Evolutionary conservation across 164 flowering plant species (phyloP).

Genomic region (Cinnamomum micranthum): DNA sequence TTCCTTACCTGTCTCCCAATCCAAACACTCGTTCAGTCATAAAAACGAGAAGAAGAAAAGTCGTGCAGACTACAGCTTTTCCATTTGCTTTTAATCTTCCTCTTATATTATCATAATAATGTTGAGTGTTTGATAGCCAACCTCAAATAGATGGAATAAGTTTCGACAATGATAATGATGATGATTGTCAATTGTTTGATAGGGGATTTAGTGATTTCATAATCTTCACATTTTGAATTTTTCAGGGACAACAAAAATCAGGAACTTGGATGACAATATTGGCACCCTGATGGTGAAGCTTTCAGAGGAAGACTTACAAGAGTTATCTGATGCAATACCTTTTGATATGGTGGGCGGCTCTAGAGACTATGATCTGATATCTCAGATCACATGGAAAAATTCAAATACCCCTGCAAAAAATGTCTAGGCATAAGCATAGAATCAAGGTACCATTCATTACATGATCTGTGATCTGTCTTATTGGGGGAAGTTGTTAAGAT

Average conservation of each 20-base stretch:
- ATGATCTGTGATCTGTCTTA: too few species aligned
- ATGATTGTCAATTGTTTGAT: too few species aligned
- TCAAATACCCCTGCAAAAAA: too few species aligned
- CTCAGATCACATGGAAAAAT: too few species aligned
- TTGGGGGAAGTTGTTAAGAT: too few species aligned
- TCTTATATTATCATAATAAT: background rate
- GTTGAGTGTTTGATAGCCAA: background rate
- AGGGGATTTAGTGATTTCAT: too few species aligned
- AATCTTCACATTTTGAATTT: background rate
- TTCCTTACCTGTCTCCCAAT: too few species aligned
- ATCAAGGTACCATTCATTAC: too few species aligned
- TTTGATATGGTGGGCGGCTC: conserved; percentile 17
- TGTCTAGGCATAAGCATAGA: too few species aligned
- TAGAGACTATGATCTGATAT: background rate
- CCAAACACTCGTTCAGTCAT: too few species aligned
- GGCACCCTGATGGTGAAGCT: conserved; percentile 19
- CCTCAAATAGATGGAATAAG: background rate
- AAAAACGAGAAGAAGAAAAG: too few species aligned
- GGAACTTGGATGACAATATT: conserved; percentile 23
- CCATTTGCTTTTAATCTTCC: background rate
- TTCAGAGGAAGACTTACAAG: conserved; percentile 19
- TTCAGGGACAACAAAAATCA: conserved; percentile 25
- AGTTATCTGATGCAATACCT: conserved; percentile 25
- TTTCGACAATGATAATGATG: background rate
- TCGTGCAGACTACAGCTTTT: too few species aligned